These are phyloP conservation scores for Berberis thunbergii DNA, from an alignment of 164 flowering plant genomes.

Conservation along the genomic window DNA sequence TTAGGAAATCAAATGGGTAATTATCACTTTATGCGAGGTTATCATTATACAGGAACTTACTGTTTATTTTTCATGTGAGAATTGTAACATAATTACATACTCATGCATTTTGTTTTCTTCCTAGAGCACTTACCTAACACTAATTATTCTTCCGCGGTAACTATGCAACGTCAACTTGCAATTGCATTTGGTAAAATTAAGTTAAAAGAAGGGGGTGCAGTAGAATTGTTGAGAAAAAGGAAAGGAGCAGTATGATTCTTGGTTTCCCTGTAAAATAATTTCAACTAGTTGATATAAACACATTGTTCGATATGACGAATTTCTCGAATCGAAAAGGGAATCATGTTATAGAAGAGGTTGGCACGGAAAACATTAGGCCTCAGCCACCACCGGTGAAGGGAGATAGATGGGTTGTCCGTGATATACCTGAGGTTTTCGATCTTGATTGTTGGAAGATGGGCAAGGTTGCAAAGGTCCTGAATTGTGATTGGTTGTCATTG, in stretches of 20 bases:
- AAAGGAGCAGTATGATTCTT: slow-evolving; percentile 16
- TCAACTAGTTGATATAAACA: slow-evolving; percentile 12
- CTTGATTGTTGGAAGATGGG: slow-evolving; percentile 24
- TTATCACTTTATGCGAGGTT: too few relatives aligned
- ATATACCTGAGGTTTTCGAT: slow-evolving; percentile 21
- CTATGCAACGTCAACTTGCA: too few relatives aligned
- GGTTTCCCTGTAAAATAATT: slow-evolving; percentile 23
- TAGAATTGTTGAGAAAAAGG: slow-evolving; percentile 22
- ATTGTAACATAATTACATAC: too few relatives aligned
- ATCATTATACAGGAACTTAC: too few relatives aligned
- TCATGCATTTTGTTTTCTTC: too few relatives aligned
- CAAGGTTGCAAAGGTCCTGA: slow-evolving; percentile 18
- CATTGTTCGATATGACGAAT: slow-evolving; percentile 14
- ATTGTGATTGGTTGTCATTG: slow-evolving; percentile 13
- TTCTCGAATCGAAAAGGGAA: slow-evolving; percentile 11
- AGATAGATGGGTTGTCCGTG: slow-evolving; percentile 25
- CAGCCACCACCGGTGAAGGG: too few relatives aligned
- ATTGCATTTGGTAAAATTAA: slow-evolving; percentile 10
- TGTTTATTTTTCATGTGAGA: too few relatives aligned
- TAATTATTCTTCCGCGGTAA: too few relatives aligned
- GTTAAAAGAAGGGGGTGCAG: slow-evolving; percentile 19
- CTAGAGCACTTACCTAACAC: too few relatives aligned
- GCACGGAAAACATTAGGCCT: slow-evolving; percentile 18
- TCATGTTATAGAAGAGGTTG: slow-evolving; percentile 15
- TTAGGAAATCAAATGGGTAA: too few relatives aligned